Conservation (phyloP, 768 basidiomycete genomes). For the Lactarius evosmus region DNA sequence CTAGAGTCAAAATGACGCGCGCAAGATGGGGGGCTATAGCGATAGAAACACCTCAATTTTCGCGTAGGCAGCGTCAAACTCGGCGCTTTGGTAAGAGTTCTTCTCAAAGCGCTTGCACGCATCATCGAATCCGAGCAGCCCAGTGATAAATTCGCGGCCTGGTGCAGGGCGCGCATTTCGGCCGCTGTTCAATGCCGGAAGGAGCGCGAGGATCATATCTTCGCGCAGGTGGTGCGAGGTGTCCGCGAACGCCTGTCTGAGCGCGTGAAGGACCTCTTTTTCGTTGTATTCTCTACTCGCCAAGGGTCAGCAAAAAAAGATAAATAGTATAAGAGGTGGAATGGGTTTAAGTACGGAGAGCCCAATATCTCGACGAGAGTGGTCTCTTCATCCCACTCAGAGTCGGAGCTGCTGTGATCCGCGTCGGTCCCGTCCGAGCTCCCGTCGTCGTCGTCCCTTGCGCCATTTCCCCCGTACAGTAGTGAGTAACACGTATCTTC, state of each 20-base stretch:
- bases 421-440: not conserved
- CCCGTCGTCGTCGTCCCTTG: not conserved
- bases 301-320: not conserved
- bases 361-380: conserved; percentile 16
- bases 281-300: conserved; percentile 3
- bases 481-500: conserved; percentile 12
- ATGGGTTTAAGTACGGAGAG: conserved; percentile 5
- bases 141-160: conserved; percentile 10
- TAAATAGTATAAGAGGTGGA: too few relatives aligned
- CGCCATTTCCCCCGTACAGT: not conserved
- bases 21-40: not conserved
- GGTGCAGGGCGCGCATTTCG: conserved; percentile 14
- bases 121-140: conserved; percentile 21
- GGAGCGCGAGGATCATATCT: not conserved
- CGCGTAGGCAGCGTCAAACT: conserved; percentile 4
- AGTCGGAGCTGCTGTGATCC: conserved; percentile 1
- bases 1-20: not conserved
- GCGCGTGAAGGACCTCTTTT: not conserved
- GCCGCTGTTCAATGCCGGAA: not conserved
- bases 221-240: conserved; percentile 7
- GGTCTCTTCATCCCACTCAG: conserved; percentile 16
- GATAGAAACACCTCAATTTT: conserved; percentile 16
- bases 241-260: conserved; percentile 17
- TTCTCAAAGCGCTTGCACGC: conserved; percentile 21
- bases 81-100: not conserved